phyloP scores from a whole-genome alignment of 768 basidiomycete genomes.

The Trametes elegans region DNA sequence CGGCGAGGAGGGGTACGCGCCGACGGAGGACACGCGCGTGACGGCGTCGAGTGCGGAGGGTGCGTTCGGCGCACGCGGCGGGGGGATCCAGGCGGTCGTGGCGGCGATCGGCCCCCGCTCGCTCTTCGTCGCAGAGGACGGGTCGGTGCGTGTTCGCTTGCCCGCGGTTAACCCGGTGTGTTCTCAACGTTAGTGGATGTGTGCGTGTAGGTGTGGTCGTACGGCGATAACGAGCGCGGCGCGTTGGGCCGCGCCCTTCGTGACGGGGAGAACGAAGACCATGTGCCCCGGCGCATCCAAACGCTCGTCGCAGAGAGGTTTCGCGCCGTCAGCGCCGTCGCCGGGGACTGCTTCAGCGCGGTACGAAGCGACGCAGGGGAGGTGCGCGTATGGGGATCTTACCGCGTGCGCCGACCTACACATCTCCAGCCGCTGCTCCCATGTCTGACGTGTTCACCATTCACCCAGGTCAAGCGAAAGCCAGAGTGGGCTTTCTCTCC shows the following conservation, averaged over 20 bases:
- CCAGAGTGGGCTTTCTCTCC: background rate
- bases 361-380: slow-evolving; percentile 40
- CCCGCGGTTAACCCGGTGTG: too few relatives aligned
- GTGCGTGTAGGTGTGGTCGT: slow-evolving; percentile 4
- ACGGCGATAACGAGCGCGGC: background rate
- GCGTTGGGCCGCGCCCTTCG: background rate
- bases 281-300: slow-evolving; percentile 24
- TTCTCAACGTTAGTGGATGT: background rate
- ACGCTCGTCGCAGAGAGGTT: slow-evolving; percentile 37
- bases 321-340: slow-evolving; percentile 40
- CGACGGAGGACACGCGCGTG: slow-evolving; percentile 37
- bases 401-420: too few relatives aligned
- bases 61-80: slow-evolving; percentile 30
- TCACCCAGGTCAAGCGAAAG: too few relatives aligned
- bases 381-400: slow-evolving; percentile 43
- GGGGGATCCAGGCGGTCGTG: slow-evolving; percentile 39
- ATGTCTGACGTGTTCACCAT: too few relatives aligned
- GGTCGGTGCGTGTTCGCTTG: slow-evolving; percentile 31
- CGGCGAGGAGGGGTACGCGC: background rate
- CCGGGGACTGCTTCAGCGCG: slow-evolving; percentile 42
- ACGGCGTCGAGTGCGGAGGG: slow-evolving; percentile 38
- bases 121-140: slow-evolving; percentile 41
- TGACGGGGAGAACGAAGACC: background rate
- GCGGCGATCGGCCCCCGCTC: slow-evolving; percentile 49
- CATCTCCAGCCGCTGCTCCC: too few relatives aligned